Conservation (phyloP, 1,284 basidiomycete species). For the Pisolithus thermaeus region DNA sequence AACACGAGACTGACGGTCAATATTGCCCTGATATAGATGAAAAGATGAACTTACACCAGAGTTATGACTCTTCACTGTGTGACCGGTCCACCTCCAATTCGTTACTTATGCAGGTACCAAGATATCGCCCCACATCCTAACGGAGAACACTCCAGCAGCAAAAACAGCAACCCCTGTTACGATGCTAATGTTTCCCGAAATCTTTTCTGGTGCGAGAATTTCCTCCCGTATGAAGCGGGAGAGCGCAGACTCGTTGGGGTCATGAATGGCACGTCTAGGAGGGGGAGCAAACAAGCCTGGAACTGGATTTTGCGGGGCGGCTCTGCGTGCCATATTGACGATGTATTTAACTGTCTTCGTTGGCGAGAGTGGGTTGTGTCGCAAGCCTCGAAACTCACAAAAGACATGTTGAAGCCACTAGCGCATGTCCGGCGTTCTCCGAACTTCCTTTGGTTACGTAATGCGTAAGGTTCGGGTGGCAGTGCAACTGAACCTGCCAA, state of each 20-base stretch:
- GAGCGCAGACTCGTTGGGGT: slow-evolving; percentile 57
- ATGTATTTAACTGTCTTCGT: not conserved
- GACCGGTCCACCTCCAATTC: not conserved
- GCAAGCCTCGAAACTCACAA: no score
- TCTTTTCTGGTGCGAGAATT: slow-evolving; percentile 64
- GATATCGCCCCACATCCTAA: slow-evolving; percentile 69
- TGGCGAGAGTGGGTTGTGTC: no score
- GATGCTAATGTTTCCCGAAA: slow-evolving; percentile 66
- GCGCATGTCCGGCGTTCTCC: no score
- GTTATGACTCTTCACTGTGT: not conserved
- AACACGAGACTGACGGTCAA: not conserved
- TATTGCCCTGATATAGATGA: not conserved
- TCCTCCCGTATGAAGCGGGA: slow-evolving; percentile 59
- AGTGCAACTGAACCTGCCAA: no score
- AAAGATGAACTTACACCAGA: not conserved
- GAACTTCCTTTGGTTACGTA: no score
- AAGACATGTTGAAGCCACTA: no score
- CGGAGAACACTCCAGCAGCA: slow-evolving; percentile 55
- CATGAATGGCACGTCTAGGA: slow-evolving; percentile 34
- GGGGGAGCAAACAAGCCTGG: slow-evolving; percentile 48
- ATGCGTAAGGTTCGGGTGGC: no score
- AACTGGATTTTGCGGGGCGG: slow-evolving; percentile 46
- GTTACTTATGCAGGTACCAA: slow-evolving; percentile 52
- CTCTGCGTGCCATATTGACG: slow-evolving; percentile 60
- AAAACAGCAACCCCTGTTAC: slow-evolving; percentile 59